Evolutionary conservation across 768 basidiomycete species (phyloP), one percentile per base, ranked within the genome.

Genomic region (Sporobolomyces phaffii): DNA sequence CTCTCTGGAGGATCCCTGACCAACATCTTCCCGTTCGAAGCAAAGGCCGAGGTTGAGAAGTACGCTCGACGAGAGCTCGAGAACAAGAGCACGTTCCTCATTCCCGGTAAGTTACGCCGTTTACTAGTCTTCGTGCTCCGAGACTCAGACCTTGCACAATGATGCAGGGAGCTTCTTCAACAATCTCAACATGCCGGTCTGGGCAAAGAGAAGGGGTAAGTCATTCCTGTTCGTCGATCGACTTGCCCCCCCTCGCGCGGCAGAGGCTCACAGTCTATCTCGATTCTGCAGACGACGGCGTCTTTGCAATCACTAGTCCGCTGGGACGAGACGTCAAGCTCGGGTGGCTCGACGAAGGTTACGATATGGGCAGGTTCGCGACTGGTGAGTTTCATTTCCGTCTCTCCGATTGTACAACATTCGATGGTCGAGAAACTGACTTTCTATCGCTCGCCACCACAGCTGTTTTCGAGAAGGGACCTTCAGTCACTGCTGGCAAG

Each of bases 1-100:
- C 13, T 50, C n/a, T 60, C 50, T 9, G 26, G 36, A n/a, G 72
- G 72, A 24, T 62, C 63, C 51, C 34, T 49, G 61, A 40, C 47
- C 18, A 31, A 64, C 3, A 52, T 61, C 14, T 29, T 50, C 48
- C 68, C 60, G 38, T 64, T 50, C 29, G 71, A 72, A 20, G 14
- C 54, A 24, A 62, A 64, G 47, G 53, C 50, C 15, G 5, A 11
- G 14, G 38, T 60, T 5, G 44, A 51, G 2, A 3, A 40, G 8
- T 53, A 60, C 28, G 59, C 59, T 14, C 18, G 36, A 24, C 13
- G 8, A 13, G 22, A 60, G 20, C 44, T 65, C 14, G 1, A 26
- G 22, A 34, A 33, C 44, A 26, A 26, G 1, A n/a, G n/a, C n/a
- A 65, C 58, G 26, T 22, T 45, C 41, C 3, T 65, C 33, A 34